Evolutionary conservation across 495 filamentous ascomycete species (phyloP).

Genomic region (Daldinia concentrica): DNA sequence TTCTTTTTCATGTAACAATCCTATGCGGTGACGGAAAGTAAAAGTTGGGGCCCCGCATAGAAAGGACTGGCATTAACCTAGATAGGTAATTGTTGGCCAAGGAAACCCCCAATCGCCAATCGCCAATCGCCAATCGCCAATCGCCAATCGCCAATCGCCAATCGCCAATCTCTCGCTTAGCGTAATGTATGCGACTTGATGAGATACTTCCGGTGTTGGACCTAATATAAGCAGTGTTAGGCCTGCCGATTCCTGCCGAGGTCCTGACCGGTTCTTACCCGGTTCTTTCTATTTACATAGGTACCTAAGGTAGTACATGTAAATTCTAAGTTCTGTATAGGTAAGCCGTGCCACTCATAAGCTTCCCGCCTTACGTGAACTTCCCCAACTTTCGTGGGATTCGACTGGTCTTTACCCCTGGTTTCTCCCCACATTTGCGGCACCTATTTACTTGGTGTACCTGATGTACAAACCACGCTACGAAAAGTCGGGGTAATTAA

Average conservation of each 20-base stretch:
- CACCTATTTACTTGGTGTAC: not conserved
- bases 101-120: not conserved
- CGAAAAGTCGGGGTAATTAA: constrained; percentile 23
- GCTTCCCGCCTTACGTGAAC: constrained; percentile 1
- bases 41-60: constrained; percentile 22
- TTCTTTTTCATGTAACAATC: constrained; percentile 28
- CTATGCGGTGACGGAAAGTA: constrained; percentile 1
- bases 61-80: constrained; percentile 5
- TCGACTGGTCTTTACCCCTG: not conserved
- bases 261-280: not conserved
- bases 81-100: constrained; percentile 5
- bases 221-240: not conserved
- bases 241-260: constrained; percentile 19
- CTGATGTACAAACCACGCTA: constrained; percentile 8
- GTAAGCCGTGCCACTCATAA: not conserved
- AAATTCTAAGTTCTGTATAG: not conserved
- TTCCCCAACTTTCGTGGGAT: not conserved
- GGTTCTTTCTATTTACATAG: not conserved
- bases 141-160: constrained; percentile 8
- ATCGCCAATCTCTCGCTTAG: not conserved
- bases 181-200: not conserved
- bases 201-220: not conserved
- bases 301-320: too few relatives aligned
- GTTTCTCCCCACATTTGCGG: constrained; percentile 18
- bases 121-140: constrained; percentile 12